A percentile compares a stretch with the other conserved stretches of the same genome.
Conservation (phyloP, 2,329 filamentous ascomycete species). For the Colletotrichum euphorbiae region DNA sequence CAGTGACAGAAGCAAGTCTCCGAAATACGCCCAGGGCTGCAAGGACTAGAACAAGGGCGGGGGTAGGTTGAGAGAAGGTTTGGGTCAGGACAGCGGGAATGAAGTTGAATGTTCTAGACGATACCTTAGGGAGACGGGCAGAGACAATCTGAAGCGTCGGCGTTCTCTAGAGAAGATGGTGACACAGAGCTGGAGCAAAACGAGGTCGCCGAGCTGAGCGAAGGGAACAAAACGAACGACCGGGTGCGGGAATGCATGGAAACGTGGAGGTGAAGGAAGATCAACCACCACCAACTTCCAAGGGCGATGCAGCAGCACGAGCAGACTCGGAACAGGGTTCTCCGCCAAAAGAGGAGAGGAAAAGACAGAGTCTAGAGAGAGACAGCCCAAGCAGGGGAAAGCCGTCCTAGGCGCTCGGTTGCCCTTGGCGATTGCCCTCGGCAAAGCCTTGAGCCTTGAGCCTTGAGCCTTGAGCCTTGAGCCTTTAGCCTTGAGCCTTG, state of each 20-base stretch:
- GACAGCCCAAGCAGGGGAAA: not conserved
- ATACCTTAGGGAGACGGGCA: conserved; percentile 9
- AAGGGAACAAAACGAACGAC: not conserved
- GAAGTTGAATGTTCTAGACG: conserved; percentile 18
- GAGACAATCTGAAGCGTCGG: conserved; percentile 20
- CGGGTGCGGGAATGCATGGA: conserved; percentile 13
- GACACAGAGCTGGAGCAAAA: conserved; percentile 1
- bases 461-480: conserved; percentile 14
- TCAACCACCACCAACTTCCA: conserved; percentile 17
- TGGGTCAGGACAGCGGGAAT: conserved; percentile 21
- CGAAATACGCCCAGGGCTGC: conserved; percentile 12
- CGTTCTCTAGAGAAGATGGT: not conserved
- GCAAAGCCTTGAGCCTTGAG: conserved; percentile 21
- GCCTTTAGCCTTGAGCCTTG: no score
- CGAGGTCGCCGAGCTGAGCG: conserved; percentile 11
- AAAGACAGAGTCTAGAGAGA: conserved; percentile 22
- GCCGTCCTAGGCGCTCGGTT: conserved; percentile 15
- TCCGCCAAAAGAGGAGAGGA: conserved; percentile 37
- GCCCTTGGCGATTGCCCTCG: conserved; percentile 3
- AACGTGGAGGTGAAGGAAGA: conserved; percentile 26
- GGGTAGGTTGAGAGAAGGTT: conserved; percentile 31
- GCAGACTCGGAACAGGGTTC: conserved; percentile 29
- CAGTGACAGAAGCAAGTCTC: conserved; percentile 9
- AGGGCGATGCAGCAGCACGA: conserved; percentile 8
- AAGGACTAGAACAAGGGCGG: not conserved